phyloP scores from a whole-genome alignment of 345 rosid species.

The Pistacia vera region DNA sequence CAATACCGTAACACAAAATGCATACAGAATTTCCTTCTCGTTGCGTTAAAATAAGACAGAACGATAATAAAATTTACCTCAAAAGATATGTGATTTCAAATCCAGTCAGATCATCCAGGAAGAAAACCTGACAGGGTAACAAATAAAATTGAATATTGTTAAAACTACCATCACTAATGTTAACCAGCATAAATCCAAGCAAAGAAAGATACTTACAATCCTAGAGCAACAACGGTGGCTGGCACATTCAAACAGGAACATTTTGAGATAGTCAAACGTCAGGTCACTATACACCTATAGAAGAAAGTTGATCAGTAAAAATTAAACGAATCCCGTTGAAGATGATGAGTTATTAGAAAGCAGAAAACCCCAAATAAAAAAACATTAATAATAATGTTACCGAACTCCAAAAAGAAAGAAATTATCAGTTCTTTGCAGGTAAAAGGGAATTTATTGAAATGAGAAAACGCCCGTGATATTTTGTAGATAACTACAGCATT shows the following conservation, averaged over 20 bases:
- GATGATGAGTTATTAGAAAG: not conserved
- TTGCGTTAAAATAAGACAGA: not conserved
- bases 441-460: not conserved
- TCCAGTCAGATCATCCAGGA: conserved; percentile 91
- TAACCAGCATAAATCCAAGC: not conserved
- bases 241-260: conserved; percentile 91
- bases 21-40: not conserved
- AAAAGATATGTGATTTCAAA: conserved; percentile 85
- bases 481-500: not conserved
- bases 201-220: conserved; percentile 45
- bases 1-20: not conserved
- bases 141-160: not conserved
- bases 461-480: not conserved
- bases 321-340: conserved; percentile 2
- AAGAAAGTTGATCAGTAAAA: conserved; percentile 14
- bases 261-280: conserved; percentile 82
- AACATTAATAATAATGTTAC: not conserved
- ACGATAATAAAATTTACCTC: conserved; percentile 44
- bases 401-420: not conserved
- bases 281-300: conserved; percentile 91
- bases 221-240: conserved; percentile 76
- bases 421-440: not conserved
- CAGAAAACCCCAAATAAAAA: not conserved
- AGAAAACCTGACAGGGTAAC: conserved; percentile 50
- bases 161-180: not conserved